Evolutionary conservation across 2,329 filamentous ascomycete genomes (phyloP).

Genomic region (Rhynchosporium agropyri): DNA sequence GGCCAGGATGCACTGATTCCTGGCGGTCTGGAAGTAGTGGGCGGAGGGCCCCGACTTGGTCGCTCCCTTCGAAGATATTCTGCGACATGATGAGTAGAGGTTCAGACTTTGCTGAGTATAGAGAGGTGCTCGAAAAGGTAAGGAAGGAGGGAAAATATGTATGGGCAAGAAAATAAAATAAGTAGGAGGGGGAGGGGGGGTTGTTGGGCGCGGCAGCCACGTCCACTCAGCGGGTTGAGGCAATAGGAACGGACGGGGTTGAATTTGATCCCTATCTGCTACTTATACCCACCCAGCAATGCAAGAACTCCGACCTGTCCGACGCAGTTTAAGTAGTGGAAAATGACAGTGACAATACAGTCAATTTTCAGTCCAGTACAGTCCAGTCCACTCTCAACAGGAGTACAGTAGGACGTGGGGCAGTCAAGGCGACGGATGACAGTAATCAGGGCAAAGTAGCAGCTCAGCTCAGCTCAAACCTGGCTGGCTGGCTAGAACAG

Average conservation of each 20-base stretch:
- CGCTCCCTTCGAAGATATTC: constrained; percentile 23
- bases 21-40: constrained; percentile 28
- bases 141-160: background rate
- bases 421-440: background rate
- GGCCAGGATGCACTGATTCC: constrained; percentile 38
- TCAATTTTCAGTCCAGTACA: background rate
- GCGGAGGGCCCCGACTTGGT: constrained; percentile 29
- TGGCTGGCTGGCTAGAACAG: constrained; percentile 4
- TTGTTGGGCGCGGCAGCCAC: no score
- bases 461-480: background rate
- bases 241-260: background rate
- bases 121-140: background rate
- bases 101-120: background rate
- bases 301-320: no score
- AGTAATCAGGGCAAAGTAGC: constrained; percentile 2
- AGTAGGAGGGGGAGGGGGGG: background rate
- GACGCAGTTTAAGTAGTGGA: background rate
- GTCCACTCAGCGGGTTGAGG: background rate
- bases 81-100: constrained; percentile 28
- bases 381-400: constrained; percentile 3
- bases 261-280: no score
- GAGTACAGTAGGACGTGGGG: constrained; percentile 15
- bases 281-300: no score
- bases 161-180: background rate
- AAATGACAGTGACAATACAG: background rate